Evolutionary conservation across 768 basidiomycete species (phyloP).

Genomic region (Chalciporus pseudorubinellus): DNA sequence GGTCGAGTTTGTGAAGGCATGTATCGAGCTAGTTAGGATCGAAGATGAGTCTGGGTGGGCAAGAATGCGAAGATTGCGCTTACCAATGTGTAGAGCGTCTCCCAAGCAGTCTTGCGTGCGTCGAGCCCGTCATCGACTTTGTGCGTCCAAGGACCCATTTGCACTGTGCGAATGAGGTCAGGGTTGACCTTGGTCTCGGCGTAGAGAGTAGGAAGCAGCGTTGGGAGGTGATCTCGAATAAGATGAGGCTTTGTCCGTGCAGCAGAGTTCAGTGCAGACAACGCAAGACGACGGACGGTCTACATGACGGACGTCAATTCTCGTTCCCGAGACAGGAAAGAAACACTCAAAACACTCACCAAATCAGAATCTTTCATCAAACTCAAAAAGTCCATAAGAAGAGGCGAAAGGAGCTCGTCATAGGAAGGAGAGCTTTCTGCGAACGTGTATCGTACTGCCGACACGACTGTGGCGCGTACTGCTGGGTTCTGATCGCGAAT

Average conservation of each 20-base stretch:
- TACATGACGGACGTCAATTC: constrained; percentile 30
- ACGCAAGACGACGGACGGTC: constrained; percentile 87
- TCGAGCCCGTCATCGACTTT: constrained; percentile 97
- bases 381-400: constrained; percentile 88
- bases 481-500: constrained; percentile 66
- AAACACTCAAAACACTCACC: constrained; percentile 57
- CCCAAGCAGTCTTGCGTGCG: constrained; percentile 94
- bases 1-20: too few relatives aligned
- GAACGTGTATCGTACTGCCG: constrained; percentile 89
- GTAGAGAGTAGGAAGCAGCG: constrained; percentile 81
- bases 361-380: constrained; percentile 87
- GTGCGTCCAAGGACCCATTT: constrained; percentile 97
- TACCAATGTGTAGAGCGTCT: constrained; percentile 94
- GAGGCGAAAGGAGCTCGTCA: constrained; percentile 85
- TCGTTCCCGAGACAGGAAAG: neutral
- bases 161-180: constrained; percentile 81
- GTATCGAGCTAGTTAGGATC: too few relatives aligned
- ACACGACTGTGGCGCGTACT: constrained; percentile 84
- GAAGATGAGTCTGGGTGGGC: neutral
- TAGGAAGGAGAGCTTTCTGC: constrained; percentile 83
- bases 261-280: constrained; percentile 91
- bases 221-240: constrained; percentile 76
- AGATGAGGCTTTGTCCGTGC: constrained; percentile 94
- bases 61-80: constrained; percentile 24
- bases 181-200: constrained; percentile 79